These are phyloP conservation scores for Cryphonectria carpinicola DNA, from an alignment of 2,329 filamentous ascomycete genomes.

Conservation along the genomic window DNA sequence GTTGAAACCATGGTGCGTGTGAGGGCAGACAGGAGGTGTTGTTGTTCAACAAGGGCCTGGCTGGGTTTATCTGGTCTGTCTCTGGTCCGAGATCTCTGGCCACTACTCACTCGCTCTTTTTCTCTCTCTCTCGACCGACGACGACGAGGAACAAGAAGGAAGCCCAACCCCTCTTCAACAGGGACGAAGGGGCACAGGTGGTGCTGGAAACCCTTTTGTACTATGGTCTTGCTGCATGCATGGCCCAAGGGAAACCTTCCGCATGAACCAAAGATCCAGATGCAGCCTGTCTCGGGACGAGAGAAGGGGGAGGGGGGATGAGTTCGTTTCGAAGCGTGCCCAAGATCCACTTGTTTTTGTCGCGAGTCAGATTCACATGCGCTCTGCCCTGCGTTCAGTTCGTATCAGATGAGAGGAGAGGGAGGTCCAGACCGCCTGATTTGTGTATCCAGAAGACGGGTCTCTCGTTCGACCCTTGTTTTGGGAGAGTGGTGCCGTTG, in stretches of 20 bases:
- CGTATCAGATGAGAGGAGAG: constrained; percentile 15
- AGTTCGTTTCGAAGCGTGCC: constrained; percentile 19
- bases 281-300: background rate
- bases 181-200: background rate
- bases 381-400: background rate
- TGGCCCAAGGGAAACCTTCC: background rate
- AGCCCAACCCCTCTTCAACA: background rate
- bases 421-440: background rate
- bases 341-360: constrained; percentile 12
- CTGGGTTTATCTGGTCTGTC: background rate
- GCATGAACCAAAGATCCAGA: constrained; percentile 3
- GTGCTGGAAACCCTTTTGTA: background rate
- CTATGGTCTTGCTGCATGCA: background rate
- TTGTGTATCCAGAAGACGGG: background rate
- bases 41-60: background rate
- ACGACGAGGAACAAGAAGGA: background rate
- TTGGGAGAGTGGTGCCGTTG: background rate
- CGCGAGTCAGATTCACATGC: constrained; percentile 26
- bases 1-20: constrained; percentile 2
- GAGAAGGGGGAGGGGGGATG: background rate
- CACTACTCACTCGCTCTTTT: no score
- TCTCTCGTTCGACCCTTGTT: constrained; percentile 3
- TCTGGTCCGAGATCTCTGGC: background rate
- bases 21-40: background rate
- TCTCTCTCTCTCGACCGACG: no score